Evolutionary conservation across 306 rosid species (phyloP), one percentile per base, ranked within the genome.

Genomic region (Citrullus amarus): DNA sequence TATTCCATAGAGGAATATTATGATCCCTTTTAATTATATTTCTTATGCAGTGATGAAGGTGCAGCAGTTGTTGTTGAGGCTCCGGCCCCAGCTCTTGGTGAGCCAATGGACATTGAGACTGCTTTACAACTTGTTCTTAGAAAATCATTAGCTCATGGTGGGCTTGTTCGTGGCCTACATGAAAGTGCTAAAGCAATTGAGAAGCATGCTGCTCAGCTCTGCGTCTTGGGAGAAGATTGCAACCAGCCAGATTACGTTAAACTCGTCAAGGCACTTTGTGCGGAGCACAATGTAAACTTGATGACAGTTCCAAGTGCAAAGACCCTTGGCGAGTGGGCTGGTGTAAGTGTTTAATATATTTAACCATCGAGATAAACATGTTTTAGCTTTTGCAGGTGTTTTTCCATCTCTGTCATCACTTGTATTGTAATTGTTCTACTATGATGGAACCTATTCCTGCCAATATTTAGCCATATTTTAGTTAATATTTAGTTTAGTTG

Each of bases 271-370:
- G 96, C 81, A 36, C 96, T 93, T 30, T 93, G 98, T 57, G 90
- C 89, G 0, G 97, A 93, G 80, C 98, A 93, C 81, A 90, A 81
- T 38, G 93, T 93, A 6, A 88, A 89, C 76, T 79, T 93, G 75
- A 67, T 93, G 83, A 85, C 96, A 2, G 89, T 93, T 81, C 96
- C 97, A 3, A 90, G 88, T 75, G 90, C 98, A 28, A 93, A 93
- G 87, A 93, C 93, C 41, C 96, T 93, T 32, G 98, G 98, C 73
- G 97, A 93, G 82, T 93, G 98, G 98, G 92, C 90, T 81, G 97
- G 98, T 70, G 98, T 93, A 89, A 89, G 97, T 91, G 32, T 48
- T 44, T 60, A 62, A 60, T 77, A n/a, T 9, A 2, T 76, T 51
- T 79, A 32, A 8, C 17, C 50, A 48, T 30, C 4, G 16, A 73